Evolutionary conservation across 495 filamentous ascomycete genomes (phyloP), one percentile per base, ranked within the genome.

Genomic region (Penicillium paradoxum): DNA sequence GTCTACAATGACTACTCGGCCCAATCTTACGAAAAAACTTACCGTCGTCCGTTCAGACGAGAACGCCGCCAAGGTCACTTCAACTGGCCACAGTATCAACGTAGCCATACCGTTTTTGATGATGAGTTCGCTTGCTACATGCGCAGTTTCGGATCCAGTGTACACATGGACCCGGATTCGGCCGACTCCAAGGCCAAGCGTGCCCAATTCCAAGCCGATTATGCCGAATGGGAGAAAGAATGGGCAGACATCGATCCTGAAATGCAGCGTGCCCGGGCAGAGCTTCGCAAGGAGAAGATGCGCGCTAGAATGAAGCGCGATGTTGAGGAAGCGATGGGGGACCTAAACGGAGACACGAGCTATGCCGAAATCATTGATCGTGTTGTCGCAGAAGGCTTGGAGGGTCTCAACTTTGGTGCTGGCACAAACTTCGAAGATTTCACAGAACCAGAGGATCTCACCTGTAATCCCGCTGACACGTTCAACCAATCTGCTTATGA

Each of bases 81-180:
- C 41, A 5, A 44, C 4, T 27, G 40, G 40, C 24, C 21, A 13
- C 14, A 14, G 2, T 2, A 15, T n/a, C 13, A 4, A 25, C 5
- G 13, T n/a, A 2, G 21, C 21, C 3, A 25, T 25, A 30, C 11
- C 6, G 2, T 2, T 15, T 36, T 36, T 13, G 6, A 8, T 13
- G 33, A 36, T n/a, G 13, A 36, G 13, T 36, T 36, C 33, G 14
- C 1, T 17, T 59, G 59, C 7, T 68, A 71, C 40, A 63, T 65
- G 59, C 64, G 60, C 54, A 69, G 62, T 25, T 70, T 60, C 32
- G 50, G 58, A 7, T 55, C 62, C n/a, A 65, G 65, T 22, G 68
- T 71, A 6, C 68, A 71, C 41, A 67, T 70, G 66, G 49, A 67
- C 49, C 62, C 65, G 2, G 4, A 54, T 14, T 65, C 62, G 5